Evolutionary conservation across 352 stramenopile species (phyloP).

Genomic region (Albugo laibachii): DNA sequence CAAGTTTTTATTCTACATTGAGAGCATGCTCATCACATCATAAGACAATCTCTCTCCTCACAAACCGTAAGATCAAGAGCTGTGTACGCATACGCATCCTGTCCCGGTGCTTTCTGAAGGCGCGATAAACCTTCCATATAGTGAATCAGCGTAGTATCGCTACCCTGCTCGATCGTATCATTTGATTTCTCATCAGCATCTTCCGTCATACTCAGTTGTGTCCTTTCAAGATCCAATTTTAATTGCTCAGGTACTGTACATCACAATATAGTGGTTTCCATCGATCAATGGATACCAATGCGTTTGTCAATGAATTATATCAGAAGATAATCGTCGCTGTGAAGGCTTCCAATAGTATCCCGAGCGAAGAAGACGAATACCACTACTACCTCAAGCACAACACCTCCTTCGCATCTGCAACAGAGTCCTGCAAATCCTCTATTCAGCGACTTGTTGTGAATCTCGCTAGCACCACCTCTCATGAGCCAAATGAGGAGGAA

Average conservation of each 20-base stretch:
- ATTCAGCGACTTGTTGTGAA: not conserved
- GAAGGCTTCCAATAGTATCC: conserved; percentile 63
- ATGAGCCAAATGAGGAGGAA: conserved; percentile 19
- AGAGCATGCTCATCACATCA: not conserved
- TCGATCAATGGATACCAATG: too few species aligned
- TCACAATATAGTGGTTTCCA: too few species aligned
- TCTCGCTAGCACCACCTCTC: conserved; percentile 6
- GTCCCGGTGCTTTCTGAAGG: conserved; percentile 49
- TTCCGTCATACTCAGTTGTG: too few species aligned
- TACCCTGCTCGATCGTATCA: too few species aligned
- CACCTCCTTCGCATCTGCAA: not conserved
- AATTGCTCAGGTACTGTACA: too few species aligned
- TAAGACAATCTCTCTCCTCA: not conserved
- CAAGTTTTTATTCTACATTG: conserved; percentile 33
- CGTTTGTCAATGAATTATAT: conserved; percentile 6
- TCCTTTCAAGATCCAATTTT: too few species aligned
- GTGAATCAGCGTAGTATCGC: too few species aligned
- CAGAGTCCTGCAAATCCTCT: too few species aligned
- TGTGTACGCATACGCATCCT: conserved; percentile 61
- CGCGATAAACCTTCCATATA: conserved; percentile 46
- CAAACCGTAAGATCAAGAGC: conserved; percentile 35
- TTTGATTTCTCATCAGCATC: too few species aligned
- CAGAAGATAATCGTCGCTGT: conserved; percentile 14
- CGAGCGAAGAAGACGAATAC: conserved; percentile 65
- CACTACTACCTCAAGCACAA: conserved; percentile 70